Evolutionary conservation across 1,284 basidiomycete species (phyloP).

Genomic region (Puccinia polysora): DNA sequence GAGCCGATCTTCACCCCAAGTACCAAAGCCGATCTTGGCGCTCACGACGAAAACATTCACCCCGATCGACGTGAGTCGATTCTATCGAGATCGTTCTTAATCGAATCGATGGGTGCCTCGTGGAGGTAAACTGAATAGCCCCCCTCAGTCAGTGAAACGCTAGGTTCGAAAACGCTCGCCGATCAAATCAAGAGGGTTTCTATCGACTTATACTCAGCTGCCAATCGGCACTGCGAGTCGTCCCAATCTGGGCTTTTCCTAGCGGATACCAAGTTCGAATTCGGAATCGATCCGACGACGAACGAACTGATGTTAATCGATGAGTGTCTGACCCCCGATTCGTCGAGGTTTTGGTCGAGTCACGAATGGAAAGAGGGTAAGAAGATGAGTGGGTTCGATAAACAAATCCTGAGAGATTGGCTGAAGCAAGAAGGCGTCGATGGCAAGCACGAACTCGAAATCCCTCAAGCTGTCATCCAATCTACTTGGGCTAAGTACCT

Average conservation of each 20-base stretch:
- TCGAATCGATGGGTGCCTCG: no score
- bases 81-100: no score
- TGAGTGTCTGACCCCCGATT: conserved; percentile 93
- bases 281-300: conserved; percentile 61
- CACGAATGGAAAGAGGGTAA: conserved; percentile 69
- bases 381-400: conserved; percentile 86
- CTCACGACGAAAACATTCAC: conserved; percentile 96
- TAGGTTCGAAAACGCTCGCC: conserved; percentile 54
- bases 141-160: conserved; percentile 54
- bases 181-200: conserved; percentile 62
- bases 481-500: conserved; percentile 73
- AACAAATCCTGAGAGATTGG: conserved; percentile 94
- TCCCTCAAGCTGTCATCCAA: conserved; percentile 69
- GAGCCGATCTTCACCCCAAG: conserved; percentile 90
- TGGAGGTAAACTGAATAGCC: background rate
- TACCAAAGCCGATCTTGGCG: conserved; percentile 91
- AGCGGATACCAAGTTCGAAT: conserved; percentile 91
- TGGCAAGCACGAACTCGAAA: conserved; percentile 49
- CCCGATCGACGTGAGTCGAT: conserved; percentile 68
- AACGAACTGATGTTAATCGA: conserved; percentile 76
- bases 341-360: conserved; percentile 91
- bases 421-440: conserved; percentile 56
- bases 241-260: conserved; percentile 72
- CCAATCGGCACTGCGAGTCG: conserved; percentile 67
- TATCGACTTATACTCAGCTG: conserved; percentile 66